Base-by-base conservation (phyloP, 148 eudicot species). In the Rhododendron griersonianum region DNA sequence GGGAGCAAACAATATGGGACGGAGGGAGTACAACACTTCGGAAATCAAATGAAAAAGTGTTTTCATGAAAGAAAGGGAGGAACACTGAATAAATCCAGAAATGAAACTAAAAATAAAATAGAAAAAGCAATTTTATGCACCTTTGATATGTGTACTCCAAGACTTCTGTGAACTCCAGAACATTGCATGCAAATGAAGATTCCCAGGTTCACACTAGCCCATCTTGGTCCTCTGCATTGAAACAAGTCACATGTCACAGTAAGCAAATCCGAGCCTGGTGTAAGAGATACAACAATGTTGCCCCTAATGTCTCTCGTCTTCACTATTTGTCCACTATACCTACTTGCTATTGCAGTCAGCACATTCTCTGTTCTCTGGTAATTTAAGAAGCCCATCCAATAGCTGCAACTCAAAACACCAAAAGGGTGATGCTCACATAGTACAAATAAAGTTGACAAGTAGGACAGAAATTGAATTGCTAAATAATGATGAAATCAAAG, bases 171-270 rank as follows among this genome's bases (percentile, higher is more conserved):
- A 86, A 95, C 91, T 59, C 99, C 99, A 87, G 99, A 96, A 85
- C 99, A 96, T 89, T 96, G 98, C 99, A 96, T 96, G 91, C 99
- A 96, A 88, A 96, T 92, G 83, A 96, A 96, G 89, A 96, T 94
- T 80, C 99, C 99, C 84, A 96, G 90, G 90, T 96, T 96, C 83
- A 96, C 99, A 91, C 99, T 96, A 61, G 99, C 98, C 99, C 99
- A 96, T 93, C 99, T 91, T 45, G 99, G 99, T 91, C 98, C 99
- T 87, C 99, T 96, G 95, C 88, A 90, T 63, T 69, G 50, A 83
- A 84, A 69, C 86, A 57, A 28, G 61, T 55, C 61, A 69, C 86
- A 57, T 16, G 59, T 55, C 59, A 28, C 13, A 53, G 37, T 48
- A 63, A 39, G 57, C 84, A 16, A 87, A 84, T 44, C 86, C 65